Evolutionary conservation across 1,284 basidiomycete genomes (phyloP).

Genomic region (Malassezia sympodialis): DNA sequence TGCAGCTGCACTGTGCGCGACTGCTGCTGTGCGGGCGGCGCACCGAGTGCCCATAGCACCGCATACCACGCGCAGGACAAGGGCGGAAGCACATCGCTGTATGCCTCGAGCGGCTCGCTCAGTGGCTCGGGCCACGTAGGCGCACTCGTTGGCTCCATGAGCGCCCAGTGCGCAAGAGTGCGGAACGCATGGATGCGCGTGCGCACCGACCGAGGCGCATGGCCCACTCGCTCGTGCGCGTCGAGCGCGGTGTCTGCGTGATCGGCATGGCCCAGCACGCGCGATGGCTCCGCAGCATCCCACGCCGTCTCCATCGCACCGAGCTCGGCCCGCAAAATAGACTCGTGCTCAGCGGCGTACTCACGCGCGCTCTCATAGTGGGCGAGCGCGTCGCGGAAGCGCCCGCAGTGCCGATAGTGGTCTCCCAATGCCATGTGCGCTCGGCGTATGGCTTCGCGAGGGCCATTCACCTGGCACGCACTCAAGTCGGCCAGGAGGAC

Average conservation of each 20-base stretch:
- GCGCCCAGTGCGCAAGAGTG: conserved; percentile 19
- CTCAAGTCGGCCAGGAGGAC: conserved; percentile 78
- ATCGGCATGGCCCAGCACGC: conserved; percentile 73
- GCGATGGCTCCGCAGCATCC: conserved; percentile 69
- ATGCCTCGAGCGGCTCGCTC: conserved; percentile 2
- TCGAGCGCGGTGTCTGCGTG: conserved; percentile 81
- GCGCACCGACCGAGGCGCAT: background rate
- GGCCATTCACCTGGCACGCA: conserved; percentile 78
- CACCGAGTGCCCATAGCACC: conserved; percentile 8
- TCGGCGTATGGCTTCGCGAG: conserved; percentile 88
- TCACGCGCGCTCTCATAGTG: conserved; percentile 74
- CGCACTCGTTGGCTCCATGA: conserved; percentile 8
- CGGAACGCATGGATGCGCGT: conserved; percentile 7
- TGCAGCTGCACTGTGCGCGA: background rate
- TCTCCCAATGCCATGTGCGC: conserved; percentile 72
- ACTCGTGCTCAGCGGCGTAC: conserved; percentile 70
- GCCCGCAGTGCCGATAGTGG: conserved; percentile 62
- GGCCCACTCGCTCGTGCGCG: conserved; percentile 48
- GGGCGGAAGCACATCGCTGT: conserved; percentile 1
- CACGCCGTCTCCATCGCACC: conserved; percentile 56
- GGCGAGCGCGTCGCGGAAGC: conserved; percentile 60
- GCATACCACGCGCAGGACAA: conserved; percentile 11
- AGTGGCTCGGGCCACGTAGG: background rate
- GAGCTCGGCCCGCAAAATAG: conserved; percentile 64
- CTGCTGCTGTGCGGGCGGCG: background rate